Conservation (phyloP, 108 stramenopile species). For the Pelagomonas calceolata region DNA sequence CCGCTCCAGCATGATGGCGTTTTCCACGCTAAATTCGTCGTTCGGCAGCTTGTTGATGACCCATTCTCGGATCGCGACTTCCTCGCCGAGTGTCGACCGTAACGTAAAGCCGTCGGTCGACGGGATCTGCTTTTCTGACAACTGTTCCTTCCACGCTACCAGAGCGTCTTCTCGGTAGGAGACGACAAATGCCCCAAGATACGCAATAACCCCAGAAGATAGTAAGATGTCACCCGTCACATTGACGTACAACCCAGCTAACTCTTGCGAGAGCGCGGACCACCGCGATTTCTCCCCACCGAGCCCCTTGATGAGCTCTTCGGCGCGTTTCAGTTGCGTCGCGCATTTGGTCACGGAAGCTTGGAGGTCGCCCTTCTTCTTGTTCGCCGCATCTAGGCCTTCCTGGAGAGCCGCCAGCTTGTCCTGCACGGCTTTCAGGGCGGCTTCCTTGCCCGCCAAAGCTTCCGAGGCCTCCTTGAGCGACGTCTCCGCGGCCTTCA, state of each 20-base stretch:
- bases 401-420: constrained; percentile 5
- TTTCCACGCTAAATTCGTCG: constrained; percentile 42
- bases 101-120: constrained; percentile 31
- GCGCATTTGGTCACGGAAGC: constrained; percentile 36
- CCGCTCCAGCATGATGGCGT: constrained; percentile 42
- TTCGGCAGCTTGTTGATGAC: constrained; percentile 38
- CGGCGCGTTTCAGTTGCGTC: constrained; percentile 43
- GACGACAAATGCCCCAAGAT: constrained; percentile 49
- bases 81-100: constrained; percentile 33
- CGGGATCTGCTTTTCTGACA: constrained; percentile 23
- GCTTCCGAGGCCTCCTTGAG: constrained; percentile 1
- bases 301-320: constrained; percentile 44
- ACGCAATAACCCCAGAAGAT: constrained; percentile 49
- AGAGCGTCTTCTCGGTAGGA: constrained; percentile 38
- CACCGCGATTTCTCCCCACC: constrained; percentile 46
- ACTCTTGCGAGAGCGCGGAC: constrained; percentile 22
- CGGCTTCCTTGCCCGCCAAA: constrained; percentile 40
- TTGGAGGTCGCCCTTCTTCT: constrained; percentile 28
- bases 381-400: constrained; percentile 30
- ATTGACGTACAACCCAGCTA: constrained; percentile 23
- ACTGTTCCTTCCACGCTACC: constrained; percentile 9
- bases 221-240: constrained; percentile 46
- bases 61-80: constrained; percentile 45
- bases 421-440: constrained; percentile 28
- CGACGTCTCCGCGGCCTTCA: constrained; percentile 36